Percentiles rank a stretch among this genome's conserved stretches.
Evolutionary conservation across 2,329 filamentous ascomycete species (phyloP).

Genomic region (Alternaria sp.): DNA sequence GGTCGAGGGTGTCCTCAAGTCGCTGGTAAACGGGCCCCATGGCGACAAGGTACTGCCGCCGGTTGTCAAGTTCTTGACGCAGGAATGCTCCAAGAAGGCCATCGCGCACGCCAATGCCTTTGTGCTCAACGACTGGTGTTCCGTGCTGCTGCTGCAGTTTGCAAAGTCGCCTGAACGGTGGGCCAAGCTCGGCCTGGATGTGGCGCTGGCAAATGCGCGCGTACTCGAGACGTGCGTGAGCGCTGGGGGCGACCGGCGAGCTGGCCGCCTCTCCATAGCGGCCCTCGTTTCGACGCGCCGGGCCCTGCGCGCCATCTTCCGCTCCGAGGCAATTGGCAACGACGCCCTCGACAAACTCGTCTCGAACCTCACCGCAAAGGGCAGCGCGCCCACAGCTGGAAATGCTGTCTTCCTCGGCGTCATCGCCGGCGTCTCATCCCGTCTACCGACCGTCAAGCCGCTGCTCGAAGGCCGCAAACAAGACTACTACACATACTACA

Average conservation of each 20-base stretch:
- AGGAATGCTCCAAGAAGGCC: slow-evolving; percentile 76
- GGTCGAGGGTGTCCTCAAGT: slow-evolving; percentile 78
- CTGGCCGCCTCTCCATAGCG: slow-evolving; percentile 69
- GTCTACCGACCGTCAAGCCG: slow-evolving; percentile 68
- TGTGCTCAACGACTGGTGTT: slow-evolving; percentile 89
- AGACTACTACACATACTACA: slow-evolving; percentile 81
- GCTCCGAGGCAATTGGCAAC: slow-evolving; percentile 62
- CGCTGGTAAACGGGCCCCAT: slow-evolving; percentile 67
- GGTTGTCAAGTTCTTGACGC: slow-evolving; percentile 70
- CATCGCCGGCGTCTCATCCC: slow-evolving; percentile 83
- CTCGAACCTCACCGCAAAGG: slow-evolving; percentile 71
- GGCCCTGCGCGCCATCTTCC: slow-evolving; percentile 76
- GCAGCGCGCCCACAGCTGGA: slow-evolving; percentile 66
- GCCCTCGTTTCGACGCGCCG: slow-evolving; percentile 80
- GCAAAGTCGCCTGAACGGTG: slow-evolving; percentile 65
- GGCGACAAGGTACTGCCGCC: slow-evolving; percentile 64
- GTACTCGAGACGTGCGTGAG: slow-evolving; percentile 79
- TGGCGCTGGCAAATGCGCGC: slow-evolving; percentile 73
- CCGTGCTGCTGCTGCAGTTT: slow-evolving; percentile 75
- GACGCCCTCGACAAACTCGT: slow-evolving; percentile 70
- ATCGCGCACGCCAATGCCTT: slow-evolving; percentile 84
- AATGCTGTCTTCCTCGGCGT: slow-evolving; percentile 83
- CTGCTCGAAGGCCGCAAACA: slow-evolving; percentile 70
- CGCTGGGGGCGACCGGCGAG: slow-evolving; percentile 32
- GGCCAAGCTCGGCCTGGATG: slow-evolving; percentile 68